Evolutionary conservation across 2,329 filamentous ascomycete species (phyloP).

Genomic region (Aspergillus japonicus): DNA sequence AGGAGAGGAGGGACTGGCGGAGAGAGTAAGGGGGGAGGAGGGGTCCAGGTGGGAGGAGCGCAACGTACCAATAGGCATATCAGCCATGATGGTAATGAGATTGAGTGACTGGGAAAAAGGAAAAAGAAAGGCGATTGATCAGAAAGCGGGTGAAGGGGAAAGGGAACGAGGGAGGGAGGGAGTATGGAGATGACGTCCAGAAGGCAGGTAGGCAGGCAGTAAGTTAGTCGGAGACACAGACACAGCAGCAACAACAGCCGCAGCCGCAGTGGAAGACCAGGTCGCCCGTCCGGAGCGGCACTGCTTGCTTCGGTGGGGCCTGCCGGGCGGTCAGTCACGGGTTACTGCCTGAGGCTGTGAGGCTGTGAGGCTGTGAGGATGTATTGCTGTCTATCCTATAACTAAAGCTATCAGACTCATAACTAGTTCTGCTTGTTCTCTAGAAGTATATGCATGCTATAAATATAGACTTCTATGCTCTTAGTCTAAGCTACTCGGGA

Average conservation of each 20-base stretch:
- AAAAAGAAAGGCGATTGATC: neutral
- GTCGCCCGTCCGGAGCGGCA: slow-evolving; percentile 6
- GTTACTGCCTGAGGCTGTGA: slow-evolving; percentile 8
- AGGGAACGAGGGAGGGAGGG: slow-evolving; percentile 8
- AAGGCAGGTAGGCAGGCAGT: slow-evolving; percentile 5
- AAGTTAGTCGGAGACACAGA: slow-evolving; percentile 2
- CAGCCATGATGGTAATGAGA: slow-evolving; percentile 40
- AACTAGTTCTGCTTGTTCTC: too few relatives aligned
- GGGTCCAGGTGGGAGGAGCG: slow-evolving; percentile 7
- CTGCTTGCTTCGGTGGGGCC: neutral
- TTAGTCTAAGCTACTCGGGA: too few relatives aligned
- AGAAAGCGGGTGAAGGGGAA: slow-evolving; percentile 14
- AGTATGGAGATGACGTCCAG: slow-evolving; percentile 14
- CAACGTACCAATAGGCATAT: slow-evolving; percentile 49
- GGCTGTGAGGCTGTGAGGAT: neutral
- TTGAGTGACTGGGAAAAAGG: neutral
- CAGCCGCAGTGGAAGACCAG: slow-evolving; percentile 10
- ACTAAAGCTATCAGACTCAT: too few relatives aligned
- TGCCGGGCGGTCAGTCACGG: neutral
- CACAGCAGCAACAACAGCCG: slow-evolving; percentile 6
- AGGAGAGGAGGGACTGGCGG: slow-evolving; percentile 5
- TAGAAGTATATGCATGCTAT: too few relatives aligned
- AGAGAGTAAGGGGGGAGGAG: slow-evolving; percentile 21
- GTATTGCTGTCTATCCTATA: too few relatives aligned
- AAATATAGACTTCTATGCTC: too few relatives aligned